Percentiles rank a stretch among this genome's conserved stretches.
Evolutionary conservation across 2,329 filamentous ascomycete species (phyloP).

Genomic region (Aspergillus candidus): DNA sequence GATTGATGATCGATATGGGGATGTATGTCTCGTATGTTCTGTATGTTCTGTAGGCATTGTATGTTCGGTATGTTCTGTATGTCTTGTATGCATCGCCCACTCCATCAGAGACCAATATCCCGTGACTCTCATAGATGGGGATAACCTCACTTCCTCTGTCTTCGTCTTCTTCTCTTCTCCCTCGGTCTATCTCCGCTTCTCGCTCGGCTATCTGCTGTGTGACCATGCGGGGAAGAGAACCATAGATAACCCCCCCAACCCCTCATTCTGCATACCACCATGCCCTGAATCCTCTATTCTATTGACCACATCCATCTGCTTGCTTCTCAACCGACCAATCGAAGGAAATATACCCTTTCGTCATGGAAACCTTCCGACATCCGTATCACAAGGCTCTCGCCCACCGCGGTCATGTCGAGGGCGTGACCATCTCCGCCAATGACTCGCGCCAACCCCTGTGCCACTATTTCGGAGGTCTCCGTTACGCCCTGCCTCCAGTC

Average conservation of each 20-base stretch:
- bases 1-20: too few relatives aligned
- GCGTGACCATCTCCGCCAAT: constrained; percentile 39
- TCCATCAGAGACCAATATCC: too few relatives aligned
- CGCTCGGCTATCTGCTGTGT: too few relatives aligned
- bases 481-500: constrained; percentile 49
- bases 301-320: neutral
- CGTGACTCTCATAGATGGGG: neutral
- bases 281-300: too few relatives aligned
- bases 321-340: neutral
- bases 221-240: too few relatives aligned
- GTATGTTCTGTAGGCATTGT: too few relatives aligned
- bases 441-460: constrained; percentile 31
- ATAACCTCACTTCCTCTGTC: neutral
- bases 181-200: neutral
- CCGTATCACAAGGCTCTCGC: constrained; percentile 22
- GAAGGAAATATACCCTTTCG: neutral
- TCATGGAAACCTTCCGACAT: constrained; percentile 22
- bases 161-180: neutral
- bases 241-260: too few relatives aligned
- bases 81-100: too few relatives aligned
- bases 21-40: too few relatives aligned
- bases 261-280: too few relatives aligned
- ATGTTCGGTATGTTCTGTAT: too few relatives aligned
- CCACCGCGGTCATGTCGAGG: constrained; percentile 46
- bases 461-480: constrained; percentile 51